Base-by-base conservation (phyloP, 179 eudicot genomes). In the Patellifolia procumbens region DNA sequence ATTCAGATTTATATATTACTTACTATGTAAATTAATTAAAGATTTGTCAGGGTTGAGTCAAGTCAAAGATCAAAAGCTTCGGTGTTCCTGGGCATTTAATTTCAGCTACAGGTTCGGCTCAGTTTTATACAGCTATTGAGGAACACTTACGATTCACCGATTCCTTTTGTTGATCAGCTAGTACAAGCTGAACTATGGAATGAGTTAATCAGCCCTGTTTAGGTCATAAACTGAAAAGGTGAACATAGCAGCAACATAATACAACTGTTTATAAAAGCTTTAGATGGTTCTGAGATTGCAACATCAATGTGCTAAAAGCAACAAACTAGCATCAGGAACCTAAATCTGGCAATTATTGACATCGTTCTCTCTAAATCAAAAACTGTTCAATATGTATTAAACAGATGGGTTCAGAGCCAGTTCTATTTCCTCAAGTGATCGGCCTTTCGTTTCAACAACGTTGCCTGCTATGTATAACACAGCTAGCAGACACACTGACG, bases 371-470 rank as follows among this genome's bases (percentile, higher is more conserved):
- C n/a, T 5, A 8, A 16, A 60, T 29, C 42, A 46, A 35, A 53
- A 69, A 45, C 24, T 7, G 26, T 2, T 19, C n/a, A n/a, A 15
- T 15, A 48, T 28, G 37, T 20, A 70, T 88, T 81, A 88, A 76
- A 81, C 77, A 75, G 88, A 86, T 5, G 93, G 87, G 75, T 68
- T 90, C 42, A 94, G 87, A 75, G 86, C 94, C 11, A 85, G 94
- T 80, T 94, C 96, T 2, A 94, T 94, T 76, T 94, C 98, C 86
- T 94, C 98, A 31, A 94, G 76, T 4, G 98, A 92, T 34, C 91
- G 86, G 62, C 98, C 98, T 88, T 94, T 94, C 59, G 98, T 94
- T 81, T 94, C 98, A 37, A 94, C 97, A 28, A 94, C 94, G 24
- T 89, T 94, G 62, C 86, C 86, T 52, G 85, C 86, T 79, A 91